A percentile compares a stretch with the other conserved stretches of the same genome.
phyloP scores from a whole-genome alignment of 73 alveolate species.

The Breviolum minutum region DNA sequence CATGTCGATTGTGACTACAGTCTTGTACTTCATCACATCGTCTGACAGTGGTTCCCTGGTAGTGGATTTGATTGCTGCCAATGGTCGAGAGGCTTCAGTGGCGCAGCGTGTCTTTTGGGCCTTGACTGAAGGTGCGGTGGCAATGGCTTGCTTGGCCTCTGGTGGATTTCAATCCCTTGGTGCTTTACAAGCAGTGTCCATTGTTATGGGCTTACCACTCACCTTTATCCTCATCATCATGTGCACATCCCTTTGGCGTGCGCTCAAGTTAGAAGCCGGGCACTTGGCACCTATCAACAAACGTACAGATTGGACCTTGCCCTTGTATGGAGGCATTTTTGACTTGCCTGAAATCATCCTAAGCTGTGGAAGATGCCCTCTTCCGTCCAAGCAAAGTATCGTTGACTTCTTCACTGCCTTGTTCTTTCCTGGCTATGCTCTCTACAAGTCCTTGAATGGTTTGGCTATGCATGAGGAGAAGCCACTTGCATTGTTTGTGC shows the following conservation, averaged over 20 bases:
- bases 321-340: constrained; percentile 24
- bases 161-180: constrained; percentile 13
- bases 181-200: constrained; percentile 59
- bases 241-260: constrained; percentile 82
- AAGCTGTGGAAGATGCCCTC: neutral
- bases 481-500: neutral
- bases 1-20: constrained; percentile 35
- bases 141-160: neutral
- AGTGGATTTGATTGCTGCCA: constrained; percentile 45
- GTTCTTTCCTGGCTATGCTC: neutral
- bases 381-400: neutral
- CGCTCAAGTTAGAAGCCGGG: constrained; percentile 40
- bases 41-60: constrained; percentile 73
- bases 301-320: constrained; percentile 40
- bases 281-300: constrained; percentile 13
- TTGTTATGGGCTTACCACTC: constrained; percentile 63
- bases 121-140: constrained; percentile 57
- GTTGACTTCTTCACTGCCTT: neutral
- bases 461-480: neutral
- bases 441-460: neutral
- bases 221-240: constrained; percentile 29
- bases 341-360: neutral
- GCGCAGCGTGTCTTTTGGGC: constrained; percentile 65
- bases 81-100: constrained; percentile 43
- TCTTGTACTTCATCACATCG: constrained; percentile 30